These are phyloP conservation scores for Kwoniella sp. DNA, from an alignment of 768 basidiomycete genomes.

Conservation along the genomic window DNA sequence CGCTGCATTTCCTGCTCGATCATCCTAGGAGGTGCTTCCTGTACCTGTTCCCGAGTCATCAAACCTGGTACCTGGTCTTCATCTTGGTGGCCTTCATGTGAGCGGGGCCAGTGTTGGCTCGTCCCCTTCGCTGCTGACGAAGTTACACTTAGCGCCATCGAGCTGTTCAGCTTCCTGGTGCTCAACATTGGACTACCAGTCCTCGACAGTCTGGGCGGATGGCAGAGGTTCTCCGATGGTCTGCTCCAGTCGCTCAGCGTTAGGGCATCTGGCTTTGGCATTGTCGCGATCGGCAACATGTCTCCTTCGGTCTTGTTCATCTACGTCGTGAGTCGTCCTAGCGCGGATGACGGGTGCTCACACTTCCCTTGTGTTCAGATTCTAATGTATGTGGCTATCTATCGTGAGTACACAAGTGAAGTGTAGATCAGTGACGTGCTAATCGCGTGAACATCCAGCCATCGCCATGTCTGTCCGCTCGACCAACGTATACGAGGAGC, in stretches of 20 bases:
- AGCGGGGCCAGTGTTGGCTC: background rate
- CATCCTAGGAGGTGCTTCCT: slow-evolving; percentile 46
- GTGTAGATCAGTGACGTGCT: no score
- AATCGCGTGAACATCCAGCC: slow-evolving; percentile 6
- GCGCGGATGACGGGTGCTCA: background rate
- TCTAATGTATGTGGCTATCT: slow-evolving; percentile 45
- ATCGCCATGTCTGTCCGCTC: slow-evolving; percentile 42
- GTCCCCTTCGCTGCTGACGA: background rate
- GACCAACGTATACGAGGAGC: slow-evolving; percentile 48
- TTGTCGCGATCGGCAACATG: slow-evolving; percentile 30
- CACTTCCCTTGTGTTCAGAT: slow-evolving; percentile 17
- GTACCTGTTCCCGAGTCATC: slow-evolving; percentile 46
- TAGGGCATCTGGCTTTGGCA: slow-evolving; percentile 38
- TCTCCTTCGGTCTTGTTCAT: slow-evolving; percentile 40
- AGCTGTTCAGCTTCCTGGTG: slow-evolving; percentile 35
- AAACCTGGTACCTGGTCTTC: slow-evolving; percentile 44
- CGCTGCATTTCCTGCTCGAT: slow-evolving; percentile 45
- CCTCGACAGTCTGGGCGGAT: slow-evolving; percentile 14
- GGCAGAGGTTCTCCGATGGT: slow-evolving; percentile 36
- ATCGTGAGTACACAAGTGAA: no score
- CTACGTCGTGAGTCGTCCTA: slow-evolving; percentile 21
- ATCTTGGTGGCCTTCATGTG: slow-evolving; percentile 34
- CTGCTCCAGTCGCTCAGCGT: slow-evolving; percentile 41
- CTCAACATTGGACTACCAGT: slow-evolving; percentile 39
- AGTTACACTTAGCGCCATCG: slow-evolving; percentile 16